These are phyloP conservation scores for Millerozyma miso DNA, from an alignment of 805 yeast species.

Conservation along the genomic window DNA sequence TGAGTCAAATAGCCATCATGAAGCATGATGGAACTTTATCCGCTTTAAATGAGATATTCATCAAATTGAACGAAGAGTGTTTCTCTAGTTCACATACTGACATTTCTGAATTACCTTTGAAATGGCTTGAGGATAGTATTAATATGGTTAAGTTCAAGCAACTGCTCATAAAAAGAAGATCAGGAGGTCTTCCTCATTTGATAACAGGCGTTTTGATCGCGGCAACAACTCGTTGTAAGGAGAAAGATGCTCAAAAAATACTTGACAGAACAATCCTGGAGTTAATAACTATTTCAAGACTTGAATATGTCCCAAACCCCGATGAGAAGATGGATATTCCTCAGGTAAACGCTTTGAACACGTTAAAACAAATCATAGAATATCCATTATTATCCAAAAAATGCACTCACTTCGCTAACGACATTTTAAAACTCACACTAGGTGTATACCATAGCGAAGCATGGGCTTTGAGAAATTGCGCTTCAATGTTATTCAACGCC, in stretches of 20 bases:
- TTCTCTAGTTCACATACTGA: slow-evolving; percentile 13
- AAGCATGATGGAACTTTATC: slow-evolving; percentile 92
- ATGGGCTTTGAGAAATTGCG: slow-evolving; percentile 91
- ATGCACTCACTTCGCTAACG: slow-evolving; percentile 49
- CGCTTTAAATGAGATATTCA: slow-evolving; percentile 78
- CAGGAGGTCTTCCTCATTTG: slow-evolving; percentile 87
- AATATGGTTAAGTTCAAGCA: slow-evolving; percentile 48
- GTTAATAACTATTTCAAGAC: slow-evolving; percentile 51
- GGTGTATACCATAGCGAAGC: slow-evolving; percentile 56
- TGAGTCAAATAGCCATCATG: slow-evolving; percentile 65
- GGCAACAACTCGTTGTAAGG: slow-evolving; percentile 19
- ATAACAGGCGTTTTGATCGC: slow-evolving; percentile 71
- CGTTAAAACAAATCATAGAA: slow-evolving; percentile 67
- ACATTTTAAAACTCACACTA: slow-evolving; percentile 59
- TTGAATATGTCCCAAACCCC: slow-evolving; percentile 43
- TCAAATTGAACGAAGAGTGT: slow-evolving; percentile 61
- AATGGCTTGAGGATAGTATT: slow-evolving; percentile 62
- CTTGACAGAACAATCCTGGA: slow-evolving; percentile 47
- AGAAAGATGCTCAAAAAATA: slow-evolving; percentile 26
- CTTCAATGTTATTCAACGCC: slow-evolving; percentile 88
- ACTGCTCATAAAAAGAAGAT: slow-evolving; percentile 78
- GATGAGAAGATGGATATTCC: slow-evolving; percentile 67
- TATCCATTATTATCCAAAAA: slow-evolving; percentile 62
- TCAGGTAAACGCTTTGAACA: slow-evolving; percentile 90
- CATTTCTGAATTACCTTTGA: slow-evolving; percentile 36